Evolutionary conservation across 768 basidiomycete genomes (phyloP).

Genomic region (Psilocybe azurescens): DNA sequence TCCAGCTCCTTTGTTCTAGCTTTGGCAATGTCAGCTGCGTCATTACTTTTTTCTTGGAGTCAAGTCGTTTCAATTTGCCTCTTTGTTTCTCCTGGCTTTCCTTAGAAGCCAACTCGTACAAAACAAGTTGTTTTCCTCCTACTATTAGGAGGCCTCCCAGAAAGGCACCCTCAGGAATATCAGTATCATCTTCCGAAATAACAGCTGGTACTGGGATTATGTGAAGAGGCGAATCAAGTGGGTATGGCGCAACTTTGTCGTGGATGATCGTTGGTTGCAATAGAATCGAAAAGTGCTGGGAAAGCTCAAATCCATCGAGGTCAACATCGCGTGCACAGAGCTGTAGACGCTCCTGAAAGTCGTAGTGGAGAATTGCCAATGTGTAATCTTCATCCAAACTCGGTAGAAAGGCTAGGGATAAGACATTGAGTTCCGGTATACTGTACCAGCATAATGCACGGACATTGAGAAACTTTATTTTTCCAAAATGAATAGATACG

Average conservation of each 20-base stretch:
- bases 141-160: conserved; percentile 76
- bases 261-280: conserved; percentile 61
- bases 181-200: conserved; percentile 24
- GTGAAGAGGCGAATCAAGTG: conserved; percentile 43
- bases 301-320: conserved; percentile 55
- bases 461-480: conserved; percentile 2
- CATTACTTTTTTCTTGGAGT: conserved; percentile 53
- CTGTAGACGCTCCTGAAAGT: conserved; percentile 66
- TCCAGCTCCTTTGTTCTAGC: conserved; percentile 64
- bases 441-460: conserved; percentile 36
- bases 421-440: conserved; percentile 69
- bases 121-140: conserved; percentile 67
- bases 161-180: conserved; percentile 39
- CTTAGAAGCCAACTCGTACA: conserved; percentile 60
- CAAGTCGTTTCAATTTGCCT: conserved; percentile 58
- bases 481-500: conserved; percentile 30
- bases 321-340: conserved; percentile 64
- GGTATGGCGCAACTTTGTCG: conserved; percentile 48
- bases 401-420: conserved; percentile 69
- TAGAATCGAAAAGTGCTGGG: conserved; percentile 47
- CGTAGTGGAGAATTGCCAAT: conserved; percentile 72
- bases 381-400: conserved; percentile 46
- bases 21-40: conserved; percentile 44
- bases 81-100: conserved; percentile 55
- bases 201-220: conserved; percentile 47